Evolutionary conservation across 495 filamentous ascomycete genomes (phyloP).

Genomic region (Neurospora terricola): DNA sequence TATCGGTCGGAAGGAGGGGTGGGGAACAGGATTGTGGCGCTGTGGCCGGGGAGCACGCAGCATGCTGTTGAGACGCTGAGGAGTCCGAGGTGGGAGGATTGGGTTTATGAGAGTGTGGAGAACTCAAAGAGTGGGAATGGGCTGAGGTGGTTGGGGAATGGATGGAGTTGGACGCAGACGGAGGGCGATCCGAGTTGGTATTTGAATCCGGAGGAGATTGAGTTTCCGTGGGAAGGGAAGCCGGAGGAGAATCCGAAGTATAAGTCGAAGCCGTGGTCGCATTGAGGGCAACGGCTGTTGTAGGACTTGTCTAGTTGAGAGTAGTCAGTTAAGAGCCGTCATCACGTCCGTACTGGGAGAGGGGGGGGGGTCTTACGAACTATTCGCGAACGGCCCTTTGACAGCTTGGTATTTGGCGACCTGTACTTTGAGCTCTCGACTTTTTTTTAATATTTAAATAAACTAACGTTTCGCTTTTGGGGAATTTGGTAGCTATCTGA

Average conservation of each 20-base stretch:
- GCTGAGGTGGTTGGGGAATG: conserved; percentile 41
- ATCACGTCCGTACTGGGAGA: no score
- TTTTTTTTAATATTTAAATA: no score
- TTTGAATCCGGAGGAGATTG: conserved; percentile 34
- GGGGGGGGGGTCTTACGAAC: no score
- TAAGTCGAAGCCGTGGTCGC: conserved; percentile 37
- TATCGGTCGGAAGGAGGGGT: conserved; percentile 38
- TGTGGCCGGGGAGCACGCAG: conserved; percentile 35
- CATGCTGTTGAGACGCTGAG: conserved; percentile 35
- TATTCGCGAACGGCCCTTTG: no score
- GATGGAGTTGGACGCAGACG: conserved; percentile 36
- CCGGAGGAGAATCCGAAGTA: conserved; percentile 35
- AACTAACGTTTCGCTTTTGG: no score
- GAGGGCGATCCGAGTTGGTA: conserved; percentile 40
- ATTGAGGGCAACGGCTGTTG: conserved; percentile 17
- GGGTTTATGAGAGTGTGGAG: conserved; percentile 22
- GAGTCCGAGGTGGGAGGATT: conserved; percentile 37
- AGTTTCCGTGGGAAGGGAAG: conserved; percentile 26
- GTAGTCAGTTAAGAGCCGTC: neutral
- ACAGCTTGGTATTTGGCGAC: no score
- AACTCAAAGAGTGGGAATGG: conserved; percentile 14
- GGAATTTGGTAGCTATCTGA: no score
- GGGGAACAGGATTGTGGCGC: conserved; percentile 25
- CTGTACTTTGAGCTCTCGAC: no score
- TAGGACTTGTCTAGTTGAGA: neutral